Evolutionary conservation across 352 stramenopile species (phyloP), one percentile per base, ranked within the genome.

Genomic region (Globisporangium alternatum): DNA sequence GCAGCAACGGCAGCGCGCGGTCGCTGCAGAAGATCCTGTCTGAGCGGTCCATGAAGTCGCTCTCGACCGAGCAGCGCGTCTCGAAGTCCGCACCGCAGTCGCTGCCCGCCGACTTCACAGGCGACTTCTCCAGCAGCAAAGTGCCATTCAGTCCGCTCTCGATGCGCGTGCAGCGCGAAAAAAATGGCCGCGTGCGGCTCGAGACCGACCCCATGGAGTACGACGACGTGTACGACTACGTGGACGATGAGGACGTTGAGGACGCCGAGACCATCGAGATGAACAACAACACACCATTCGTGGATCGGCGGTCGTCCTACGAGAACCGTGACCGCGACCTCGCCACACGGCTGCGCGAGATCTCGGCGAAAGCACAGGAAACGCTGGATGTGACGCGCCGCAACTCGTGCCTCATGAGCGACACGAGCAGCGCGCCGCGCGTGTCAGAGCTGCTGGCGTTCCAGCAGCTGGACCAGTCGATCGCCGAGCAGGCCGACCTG

Each of bases 381-480:
- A 70, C 79, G 9, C 62, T 89, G 62, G 82, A 91, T 21, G 69
- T 80, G 41, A 91, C 82, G 28, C 78, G 79, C 44, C 82, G 82
- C 61, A 88, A 89, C 61, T 89, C 80, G 61, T 85, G 71, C 57
- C 81, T 91, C 75, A 88, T 91, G 82, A 91, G 82, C 64, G 82
- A 91, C 64, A 89, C 80, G 37, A 86, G 73, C 61, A 89, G 80
- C 49, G 80, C 80, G 4, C 81, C 81, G 48, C 78, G 82, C 17
- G 68, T 78, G 47, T 91, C 82, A 43, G 80, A 91, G 68, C 67
- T 88, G 53, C 67, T 74, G 17, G 74, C 78, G 44, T 89, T 89
- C 67, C 81, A 88, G 62, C 69, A 89, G 15, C 67, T 91, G 41
- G 80, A 91, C 61, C 81, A 84, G 64, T 89, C 78, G 51, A 91